phyloP scores from a whole-genome alignment of 2,329 filamentous ascomycete species.

The Penicillium sp. region DNA sequence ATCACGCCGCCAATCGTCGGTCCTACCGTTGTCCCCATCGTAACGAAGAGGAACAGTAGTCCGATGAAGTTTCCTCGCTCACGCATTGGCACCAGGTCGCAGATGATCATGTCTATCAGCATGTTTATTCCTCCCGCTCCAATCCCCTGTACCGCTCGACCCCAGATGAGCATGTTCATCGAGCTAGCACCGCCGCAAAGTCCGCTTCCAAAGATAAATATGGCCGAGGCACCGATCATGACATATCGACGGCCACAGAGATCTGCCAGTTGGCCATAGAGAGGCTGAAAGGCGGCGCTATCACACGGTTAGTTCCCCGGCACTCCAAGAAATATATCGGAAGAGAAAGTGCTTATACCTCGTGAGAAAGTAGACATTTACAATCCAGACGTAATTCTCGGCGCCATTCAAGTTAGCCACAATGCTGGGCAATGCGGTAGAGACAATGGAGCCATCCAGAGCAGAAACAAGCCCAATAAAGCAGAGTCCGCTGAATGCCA shows the following conservation, averaged over 20 bases:
- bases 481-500: constrained; percentile 11
- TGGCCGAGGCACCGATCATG: constrained; percentile 37
- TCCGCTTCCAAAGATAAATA: constrained; percentile 52
- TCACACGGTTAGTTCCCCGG: constrained; percentile 15
- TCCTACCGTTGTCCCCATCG: constrained; percentile 43
- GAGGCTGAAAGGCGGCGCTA: constrained; percentile 45
- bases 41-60: constrained; percentile 18
- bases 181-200: constrained; percentile 45
- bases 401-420: constrained; percentile 25
- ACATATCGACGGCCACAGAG: constrained; percentile 49
- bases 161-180: constrained; percentile 48
- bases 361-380: constrained; percentile 17
- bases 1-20: constrained; percentile 37
- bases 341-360: constrained; percentile 20
- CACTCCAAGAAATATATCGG: too few species aligned
- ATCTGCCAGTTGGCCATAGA: constrained; percentile 47
- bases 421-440: constrained; percentile 41
- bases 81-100: constrained; percentile 43
- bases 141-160: constrained; percentile 53
- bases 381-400: constrained; percentile 32
- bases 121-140: constrained; percentile 43
- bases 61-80: constrained; percentile 27
- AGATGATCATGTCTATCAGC: constrained; percentile 43
- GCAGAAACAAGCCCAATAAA: constrained; percentile 29
- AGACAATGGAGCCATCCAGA: constrained; percentile 36